Evolutionary conservation across 768 basidiomycete species (phyloP), one percentile per base, ranked within the genome.

Genomic region (Asterophora parasitica): DNA sequence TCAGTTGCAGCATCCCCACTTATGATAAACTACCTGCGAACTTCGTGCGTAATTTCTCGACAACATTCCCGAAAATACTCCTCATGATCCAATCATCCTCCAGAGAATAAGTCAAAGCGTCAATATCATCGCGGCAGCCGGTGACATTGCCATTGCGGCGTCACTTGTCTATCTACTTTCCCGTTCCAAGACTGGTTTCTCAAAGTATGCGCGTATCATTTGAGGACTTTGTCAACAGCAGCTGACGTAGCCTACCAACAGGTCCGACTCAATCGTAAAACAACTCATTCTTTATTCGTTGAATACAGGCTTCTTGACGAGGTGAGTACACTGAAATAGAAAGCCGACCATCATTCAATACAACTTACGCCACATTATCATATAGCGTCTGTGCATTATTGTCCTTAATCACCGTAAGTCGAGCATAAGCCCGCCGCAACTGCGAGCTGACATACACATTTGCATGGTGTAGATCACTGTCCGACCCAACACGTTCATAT

Each of bases 241-340:
- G 13, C 9, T 34, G 16, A 35, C 16, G 34, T 13, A 19, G 32
- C 15, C 17, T 26, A 1, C 7, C 17, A 16, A 13, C 32, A 53
- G 52, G 23, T 49, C 52, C 11, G 52, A 53, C 19, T 49, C 52
- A 20, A 49, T 53, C 28, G 43, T 53, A 11, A 53, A 53, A 16
- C 47, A 53, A 20, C 52, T 53, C 9, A 49, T 53, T 31, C 31
- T 53, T 13, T 53, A 49, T 30, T 48, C 52, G 11, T 32, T 53
- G 4, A 49, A 42, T 40, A 53, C 52, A 10, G 52, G 52, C 12
- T 49, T 53, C 31, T 28, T 53, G 17, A 53, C 52, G 15, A 49
- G 48, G 52, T 53, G 6, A 9, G 42, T 39, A 26, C 13, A 43
- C 3, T 11, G 4, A 30, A 17, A 32, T 12, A 23, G 23, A 6